Evolutionary conservation across 371 early-diverging fungal genomes (phyloP), one percentile per base, ranked within the genome.

Genomic region (Rhizomucor miehei): DNA sequence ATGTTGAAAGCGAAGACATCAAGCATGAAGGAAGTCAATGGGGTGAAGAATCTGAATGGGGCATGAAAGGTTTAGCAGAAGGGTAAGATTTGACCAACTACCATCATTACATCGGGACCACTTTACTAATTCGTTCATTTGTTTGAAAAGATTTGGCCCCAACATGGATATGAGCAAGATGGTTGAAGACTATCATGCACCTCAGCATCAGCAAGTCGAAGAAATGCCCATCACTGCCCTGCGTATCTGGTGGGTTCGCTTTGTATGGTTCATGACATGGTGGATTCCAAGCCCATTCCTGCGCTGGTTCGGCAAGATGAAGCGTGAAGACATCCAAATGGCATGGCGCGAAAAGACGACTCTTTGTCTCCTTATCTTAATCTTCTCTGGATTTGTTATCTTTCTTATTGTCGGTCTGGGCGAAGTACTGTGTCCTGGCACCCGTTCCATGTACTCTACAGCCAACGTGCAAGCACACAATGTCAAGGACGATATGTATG

Each of bases 331-430:
- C 62, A 85, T 92, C 47, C 89, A 89, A 48, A 88, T 94, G 76
- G 96, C 98, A 2, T 98, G 98, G 98, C 86, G 97, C 48, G 98
- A 98, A 74, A 95, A 98, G 73, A 85, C 95, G 11, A 87, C 97
- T 1, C 79, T 98, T 23, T 95, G 94, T 67, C 74, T 92, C 50
- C 63, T 98, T 44, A 95, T 98, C 59, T 74, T 89, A 51, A 64
- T 93, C 44, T 70, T 92, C 65, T 93, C 91, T 50, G 73, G 77
- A 10, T 56, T 87, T 43, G 85, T 92, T 35, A 80, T 97, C 38
- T 94, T 98, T 73, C 86, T 90, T 61, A 95, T 98, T 64, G 84
- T 92, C 11, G 89, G 90, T n/a, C 73, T 96, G 10, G 92, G 94
- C 13, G 74, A 85, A 52, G 67, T 96, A 38, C 78, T 98, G 34